phyloP scores from a whole-genome alignment of 768 basidiomycete genomes.

The Mycena sanguinolenta region DNA sequence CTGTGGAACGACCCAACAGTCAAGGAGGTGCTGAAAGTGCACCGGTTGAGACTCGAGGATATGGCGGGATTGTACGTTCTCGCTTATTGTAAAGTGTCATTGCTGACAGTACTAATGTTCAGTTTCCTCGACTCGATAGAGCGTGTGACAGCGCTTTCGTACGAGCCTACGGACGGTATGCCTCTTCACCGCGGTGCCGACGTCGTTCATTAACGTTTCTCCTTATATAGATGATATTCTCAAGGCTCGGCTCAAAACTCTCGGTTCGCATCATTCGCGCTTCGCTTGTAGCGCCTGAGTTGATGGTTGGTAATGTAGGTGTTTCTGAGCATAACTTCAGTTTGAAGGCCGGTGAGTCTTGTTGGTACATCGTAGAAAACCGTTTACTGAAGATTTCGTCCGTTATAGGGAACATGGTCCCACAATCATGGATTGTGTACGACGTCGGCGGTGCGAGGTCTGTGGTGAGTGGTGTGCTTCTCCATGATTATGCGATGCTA shows the following conservation, averaged over 20 bases:
- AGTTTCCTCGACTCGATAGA: slow-evolving; percentile 66
- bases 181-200: background rate
- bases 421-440: slow-evolving; percentile 51
- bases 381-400: background rate
- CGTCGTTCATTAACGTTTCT: background rate
- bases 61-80: slow-evolving; percentile 51
- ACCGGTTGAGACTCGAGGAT: slow-evolving; percentile 64
- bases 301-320: slow-evolving; percentile 46
- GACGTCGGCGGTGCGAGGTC: slow-evolving; percentile 68
- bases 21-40: slow-evolving; percentile 53
- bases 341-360: slow-evolving; percentile 52
- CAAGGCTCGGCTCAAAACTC: slow-evolving; percentile 64
- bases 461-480: slow-evolving; percentile 19
- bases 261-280: slow-evolving; percentile 34
- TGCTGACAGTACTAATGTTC: background rate
- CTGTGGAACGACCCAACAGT: slow-evolving; percentile 65
- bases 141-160: slow-evolving; percentile 60
- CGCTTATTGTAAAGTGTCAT: background rate
- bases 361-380: background rate
- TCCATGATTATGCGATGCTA: background rate
- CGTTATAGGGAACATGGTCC: slow-evolving; percentile 40
- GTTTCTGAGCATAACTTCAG: slow-evolving; percentile 71
- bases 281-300: background rate
- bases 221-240: slow-evolving; percentile 62
- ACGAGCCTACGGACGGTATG: slow-evolving; percentile 65